Evolutionary conservation across 139 green algal species (phyloP), one percentile per base, ranked within the genome.

Genomic region (Haematococcus lacustris): DNA sequence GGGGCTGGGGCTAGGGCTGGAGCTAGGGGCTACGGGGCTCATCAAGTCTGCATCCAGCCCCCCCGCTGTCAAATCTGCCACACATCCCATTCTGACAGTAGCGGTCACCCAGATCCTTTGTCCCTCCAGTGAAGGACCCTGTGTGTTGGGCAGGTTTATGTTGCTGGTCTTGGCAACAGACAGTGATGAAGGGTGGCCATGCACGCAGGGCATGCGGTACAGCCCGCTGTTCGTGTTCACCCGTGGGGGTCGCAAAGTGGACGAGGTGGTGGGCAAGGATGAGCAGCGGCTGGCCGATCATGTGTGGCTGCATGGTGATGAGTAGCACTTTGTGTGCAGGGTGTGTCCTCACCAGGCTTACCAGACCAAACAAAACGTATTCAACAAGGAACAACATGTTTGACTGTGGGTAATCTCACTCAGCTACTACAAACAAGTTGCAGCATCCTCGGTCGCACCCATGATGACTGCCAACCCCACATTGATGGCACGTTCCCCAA

Each of bases 151-250:
- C 3, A 3, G 30, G 3, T 9, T 43, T 13, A 28, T 40, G 5
- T 28, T 40, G 30, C 30, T 67, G 61, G 3, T 43, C 61, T 13
- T n/a, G n/a, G 9, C 33, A 26, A 4, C 26, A 26, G 9, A 5
- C 33, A 67, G 3, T 40, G 7, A 26, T 6, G 4, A 67, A 30
- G 41, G 33, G 6, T 5, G 43, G 17, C 7, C 4, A 53, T 39
- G 26, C 28, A 25, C 68, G 2, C 70, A 87, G 60, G 80, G 79
- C 51, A 81, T 93, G 38, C 76, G 72, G 9, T 89, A 86, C 80
- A 92, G 85, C 23, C 88, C 88, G 7, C 91, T 85, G 0, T 91
- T 92, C 73, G 75, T 63, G 9, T 70, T 93, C 7, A 90, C 81
- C 78, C 70, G 70, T 7, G 78, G 78, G 26, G 88, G 88, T 4